These are phyloP conservation scores for Tripterygium wilfordii DNA, from an alignment of 177 flowering plant species.

Conservation along the genomic window DNA sequence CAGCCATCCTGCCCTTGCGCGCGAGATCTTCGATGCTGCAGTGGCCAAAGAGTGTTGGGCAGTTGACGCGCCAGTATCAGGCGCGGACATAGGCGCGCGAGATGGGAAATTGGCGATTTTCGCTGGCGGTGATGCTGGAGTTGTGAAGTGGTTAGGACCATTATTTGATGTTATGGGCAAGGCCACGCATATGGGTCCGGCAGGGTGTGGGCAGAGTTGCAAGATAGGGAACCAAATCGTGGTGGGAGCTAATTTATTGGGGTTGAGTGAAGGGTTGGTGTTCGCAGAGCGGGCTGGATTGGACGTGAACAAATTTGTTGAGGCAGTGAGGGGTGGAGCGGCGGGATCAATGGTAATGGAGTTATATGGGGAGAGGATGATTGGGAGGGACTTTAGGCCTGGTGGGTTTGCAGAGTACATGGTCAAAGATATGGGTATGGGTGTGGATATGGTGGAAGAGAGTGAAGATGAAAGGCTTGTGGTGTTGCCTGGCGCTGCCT, in stretches of 20 bases:
- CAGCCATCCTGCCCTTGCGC: conserved; percentile 52
- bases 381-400: conserved; percentile 58
- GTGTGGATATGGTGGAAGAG: conserved; percentile 36
- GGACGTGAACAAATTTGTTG: conserved; percentile 41
- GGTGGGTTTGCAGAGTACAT: conserved; percentile 74
- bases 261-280: conserved; percentile 68
- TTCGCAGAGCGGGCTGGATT: conserved; percentile 61
- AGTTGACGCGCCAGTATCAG: conserved; percentile 77
- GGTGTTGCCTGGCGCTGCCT: conserved; percentile 69
- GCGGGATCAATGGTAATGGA: conserved; percentile 78
- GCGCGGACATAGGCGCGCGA: conserved; percentile 66
- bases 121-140: conserved; percentile 53
- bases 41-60: conserved; percentile 43
- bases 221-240: conserved; percentile 73
- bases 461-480: conserved; percentile 25
- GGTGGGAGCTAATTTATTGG: conserved; percentile 54
- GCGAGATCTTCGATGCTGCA: conserved; percentile 38
- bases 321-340: conserved; percentile 48
- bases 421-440: conserved; percentile 90
- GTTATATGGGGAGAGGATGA: conserved; percentile 67
- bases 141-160: conserved; percentile 54
- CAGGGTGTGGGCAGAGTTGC: conserved; percentile 67
- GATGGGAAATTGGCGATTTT: conserved; percentile 64
- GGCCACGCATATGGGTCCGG: conserved; percentile 45
- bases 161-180: conserved; percentile 51